Conservation (phyloP, 2,329 filamentous ascomycete species). For the Cladosporium sp. region DNA sequence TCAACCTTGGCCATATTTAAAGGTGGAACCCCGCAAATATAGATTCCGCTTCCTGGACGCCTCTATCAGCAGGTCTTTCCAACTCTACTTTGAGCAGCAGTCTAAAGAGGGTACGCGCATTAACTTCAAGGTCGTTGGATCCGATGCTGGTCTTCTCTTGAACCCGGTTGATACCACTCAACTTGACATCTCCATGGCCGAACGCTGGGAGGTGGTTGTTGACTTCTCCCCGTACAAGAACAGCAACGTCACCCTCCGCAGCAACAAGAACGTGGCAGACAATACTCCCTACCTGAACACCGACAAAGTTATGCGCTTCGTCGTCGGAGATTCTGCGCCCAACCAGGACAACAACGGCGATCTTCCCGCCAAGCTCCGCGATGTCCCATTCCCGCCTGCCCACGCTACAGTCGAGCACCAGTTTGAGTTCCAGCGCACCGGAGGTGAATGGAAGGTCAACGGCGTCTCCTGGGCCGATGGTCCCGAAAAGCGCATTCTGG, state of each 20-base stretch:
- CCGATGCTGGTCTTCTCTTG: conserved; percentile 50
- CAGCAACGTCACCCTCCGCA: conserved; percentile 36
- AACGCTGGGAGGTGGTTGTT: conserved; percentile 55
- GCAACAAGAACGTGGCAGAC: conserved; percentile 21
- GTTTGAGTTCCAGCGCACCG: conserved; percentile 44
- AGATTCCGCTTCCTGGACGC: conserved; percentile 53
- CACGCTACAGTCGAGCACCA: conserved; percentile 37
- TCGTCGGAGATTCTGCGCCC: conserved; percentile 40
- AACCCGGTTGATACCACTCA: conserved; percentile 41
- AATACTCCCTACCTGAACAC: conserved; percentile 46
- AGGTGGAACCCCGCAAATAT: conserved; percentile 58
- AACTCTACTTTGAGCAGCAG: conserved; percentile 41
- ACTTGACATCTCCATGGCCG: conserved; percentile 50
- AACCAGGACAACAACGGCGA: conserved; percentile 39
- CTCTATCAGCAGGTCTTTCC: conserved; percentile 44
- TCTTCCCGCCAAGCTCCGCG: conserved; percentile 30
- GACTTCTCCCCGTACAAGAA: conserved; percentile 50
- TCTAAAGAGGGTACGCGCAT: conserved; percentile 34
- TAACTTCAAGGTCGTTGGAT: conserved; percentile 51
- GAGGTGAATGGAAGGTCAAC: conserved; percentile 49
- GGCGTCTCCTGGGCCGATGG: conserved; percentile 38
- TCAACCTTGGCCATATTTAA: conserved; percentile 55
- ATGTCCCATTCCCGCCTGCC: conserved; percentile 32
- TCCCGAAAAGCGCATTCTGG: conserved; percentile 30
- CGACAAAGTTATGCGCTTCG: conserved; percentile 38